These are phyloP conservation scores for Acidomyces sp. DNA, from an alignment of 495 filamentous ascomycete species.

Conservation along the genomic window DNA sequence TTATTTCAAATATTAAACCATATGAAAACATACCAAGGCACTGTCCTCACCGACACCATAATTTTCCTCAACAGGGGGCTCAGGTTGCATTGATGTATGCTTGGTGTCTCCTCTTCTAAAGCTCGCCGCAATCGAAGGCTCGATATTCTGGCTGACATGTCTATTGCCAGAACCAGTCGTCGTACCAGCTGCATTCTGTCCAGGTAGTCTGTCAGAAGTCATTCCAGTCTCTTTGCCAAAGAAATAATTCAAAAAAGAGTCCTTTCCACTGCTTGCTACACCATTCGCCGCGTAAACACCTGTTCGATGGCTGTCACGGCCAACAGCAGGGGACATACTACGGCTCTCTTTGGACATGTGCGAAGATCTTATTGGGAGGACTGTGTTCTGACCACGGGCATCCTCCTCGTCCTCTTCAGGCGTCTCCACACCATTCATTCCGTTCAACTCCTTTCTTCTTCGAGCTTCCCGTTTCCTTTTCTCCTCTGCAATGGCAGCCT, in stretches of 20 bases:
- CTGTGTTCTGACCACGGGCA: conserved; percentile 9
- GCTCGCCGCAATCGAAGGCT: conserved; percentile 72
- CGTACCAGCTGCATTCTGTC: conserved; percentile 21
- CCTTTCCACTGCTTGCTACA: conserved; percentile 42
- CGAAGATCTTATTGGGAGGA: conserved; percentile 45
- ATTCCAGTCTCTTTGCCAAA: conserved; percentile 76
- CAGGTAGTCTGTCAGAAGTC: conserved; percentile 27
- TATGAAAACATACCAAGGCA: no score
- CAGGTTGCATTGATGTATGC: no score
- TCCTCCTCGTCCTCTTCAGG: conserved; percentile 46
- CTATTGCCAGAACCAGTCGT: conserved; percentile 29
- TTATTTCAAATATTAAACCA: no score
- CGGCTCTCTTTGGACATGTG: conserved; percentile 45
- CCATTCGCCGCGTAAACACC: conserved; percentile 26
- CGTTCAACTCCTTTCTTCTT: conserved; percentile 64
- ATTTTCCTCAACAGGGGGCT: no score
- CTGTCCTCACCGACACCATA: no score
- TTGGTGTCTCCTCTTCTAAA: conserved; percentile 63
- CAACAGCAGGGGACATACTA: conserved; percentile 72
- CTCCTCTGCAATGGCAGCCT: conserved; percentile 65
- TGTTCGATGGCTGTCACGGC: conserved; percentile 40
- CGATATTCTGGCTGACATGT: conserved; percentile 58
- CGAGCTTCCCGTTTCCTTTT: conserved; percentile 69
- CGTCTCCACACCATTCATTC: conserved; percentile 57
- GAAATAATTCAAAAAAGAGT: conserved; percentile 96